Conservation (phyloP, 352 stramenopile genomes). For the Phytophthora litchii region DNA sequence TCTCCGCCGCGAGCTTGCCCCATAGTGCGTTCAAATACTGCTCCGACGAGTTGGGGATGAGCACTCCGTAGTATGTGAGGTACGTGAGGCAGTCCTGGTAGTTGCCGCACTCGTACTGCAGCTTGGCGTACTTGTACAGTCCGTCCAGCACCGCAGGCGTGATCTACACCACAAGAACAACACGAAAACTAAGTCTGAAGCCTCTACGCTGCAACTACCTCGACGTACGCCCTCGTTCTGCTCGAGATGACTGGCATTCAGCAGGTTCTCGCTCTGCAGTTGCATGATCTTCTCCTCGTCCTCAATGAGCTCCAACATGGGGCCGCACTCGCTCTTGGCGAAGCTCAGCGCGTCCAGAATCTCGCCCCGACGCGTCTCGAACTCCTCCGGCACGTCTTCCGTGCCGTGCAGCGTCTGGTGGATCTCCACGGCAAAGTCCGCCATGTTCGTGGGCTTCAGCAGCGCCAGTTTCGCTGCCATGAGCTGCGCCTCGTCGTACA, state of each 20-base stretch:
- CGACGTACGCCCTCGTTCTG: constrained; percentile 77
- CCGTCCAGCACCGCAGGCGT: constrained; percentile 89
- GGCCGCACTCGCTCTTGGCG: constrained; percentile 75
- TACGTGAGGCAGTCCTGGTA: constrained; percentile 93
- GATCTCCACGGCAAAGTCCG: constrained; percentile 97
- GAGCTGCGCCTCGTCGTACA: constrained; percentile 93
- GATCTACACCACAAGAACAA: constrained; percentile 55
- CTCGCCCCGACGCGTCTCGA: constrained; percentile 79
- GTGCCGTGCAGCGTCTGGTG: constrained; percentile 92
- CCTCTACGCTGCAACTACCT: too few relatives aligned
- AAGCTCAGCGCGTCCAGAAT: constrained; percentile 81
- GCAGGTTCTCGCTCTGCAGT: constrained; percentile 81
- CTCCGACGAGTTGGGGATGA: constrained; percentile 86
- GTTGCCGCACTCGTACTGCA: constrained; percentile 97
- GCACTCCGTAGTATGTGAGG: constrained; percentile 90
- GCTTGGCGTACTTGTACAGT: constrained; percentile 95
- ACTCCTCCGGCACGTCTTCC: constrained; percentile 74
- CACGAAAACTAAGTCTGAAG: neutral
- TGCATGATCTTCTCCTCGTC: constrained; percentile 89
- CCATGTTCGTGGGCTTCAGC: constrained; percentile 96
- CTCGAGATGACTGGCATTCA: constrained; percentile 82
- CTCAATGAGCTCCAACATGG: constrained; percentile 84
- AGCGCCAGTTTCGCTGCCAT: constrained; percentile 92
- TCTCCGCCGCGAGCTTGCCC: constrained; percentile 96
- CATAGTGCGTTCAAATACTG: constrained; percentile 93